Conservation (phyloP, 306 rosid genomes). For the Morella rubra region DNA sequence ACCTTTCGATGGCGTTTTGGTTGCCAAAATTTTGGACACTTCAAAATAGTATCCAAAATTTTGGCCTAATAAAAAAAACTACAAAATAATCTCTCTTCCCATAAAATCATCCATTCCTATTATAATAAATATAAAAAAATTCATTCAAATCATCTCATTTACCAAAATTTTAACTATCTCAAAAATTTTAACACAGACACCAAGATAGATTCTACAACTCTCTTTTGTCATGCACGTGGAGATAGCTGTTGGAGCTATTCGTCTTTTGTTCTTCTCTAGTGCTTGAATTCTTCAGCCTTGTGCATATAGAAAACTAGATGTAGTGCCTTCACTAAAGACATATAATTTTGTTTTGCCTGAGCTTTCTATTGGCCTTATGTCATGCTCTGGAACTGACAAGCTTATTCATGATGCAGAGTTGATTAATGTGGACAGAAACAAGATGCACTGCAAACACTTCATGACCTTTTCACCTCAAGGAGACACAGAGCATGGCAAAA, state of each 20-base stretch:
- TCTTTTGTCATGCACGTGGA: background rate
- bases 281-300: background rate
- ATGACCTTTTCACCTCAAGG: slow-evolving; percentile 87
- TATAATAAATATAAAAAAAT: too few relatives aligned
- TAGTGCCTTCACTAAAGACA: background rate
- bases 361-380: background rate
- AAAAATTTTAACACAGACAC: too few relatives aligned
- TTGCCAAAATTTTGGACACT: too few relatives aligned
- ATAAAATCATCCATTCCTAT: too few relatives aligned
- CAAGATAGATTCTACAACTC: background rate
- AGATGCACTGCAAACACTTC: slow-evolving; percentile 90
- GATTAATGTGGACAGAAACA: slow-evolving; percentile 94
- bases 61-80: too few relatives aligned
- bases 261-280: background rate
- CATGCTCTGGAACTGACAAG: background rate
- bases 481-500: slow-evolving; percentile 96
- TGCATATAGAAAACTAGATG: background rate
- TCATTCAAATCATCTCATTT: too few relatives aligned
- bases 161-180: too few relatives aligned
- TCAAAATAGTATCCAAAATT: too few relatives aligned
- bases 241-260: background rate
- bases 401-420: slow-evolving; percentile 52
- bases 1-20: background rate
- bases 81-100: too few relatives aligned
- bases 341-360: background rate